Conservation (phyloP, 2,329 filamentous ascomycete species). For the Beauveria sp. region DNA sequence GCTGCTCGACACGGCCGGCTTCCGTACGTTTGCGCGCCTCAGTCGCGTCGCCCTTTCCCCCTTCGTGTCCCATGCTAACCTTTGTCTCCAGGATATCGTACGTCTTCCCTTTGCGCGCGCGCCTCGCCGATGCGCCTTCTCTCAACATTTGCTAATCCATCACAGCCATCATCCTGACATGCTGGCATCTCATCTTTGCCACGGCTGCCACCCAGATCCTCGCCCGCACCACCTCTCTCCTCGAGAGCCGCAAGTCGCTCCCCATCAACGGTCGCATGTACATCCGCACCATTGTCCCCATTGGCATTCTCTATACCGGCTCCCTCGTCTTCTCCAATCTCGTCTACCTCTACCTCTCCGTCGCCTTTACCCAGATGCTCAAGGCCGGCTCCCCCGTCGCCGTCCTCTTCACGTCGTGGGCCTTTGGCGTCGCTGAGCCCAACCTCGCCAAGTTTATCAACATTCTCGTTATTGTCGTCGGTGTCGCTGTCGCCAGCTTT, state of each 20-base stretch:
- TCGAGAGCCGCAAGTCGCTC: constrained; percentile 55
- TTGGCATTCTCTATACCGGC: constrained; percentile 57
- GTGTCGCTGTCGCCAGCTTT: constrained; percentile 43
- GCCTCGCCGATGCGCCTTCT: background rate
- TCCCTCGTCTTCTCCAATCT: constrained; percentile 61
- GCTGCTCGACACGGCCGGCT: constrained; percentile 67
- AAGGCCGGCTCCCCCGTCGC: constrained; percentile 61
- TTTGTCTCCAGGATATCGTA: constrained; percentile 26
- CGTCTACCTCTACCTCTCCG: constrained; percentile 59
- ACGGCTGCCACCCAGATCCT: constrained; percentile 59
- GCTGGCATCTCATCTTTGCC: constrained; percentile 62
- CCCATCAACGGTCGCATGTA: constrained; percentile 55
- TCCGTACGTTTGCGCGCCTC: constrained; percentile 48
- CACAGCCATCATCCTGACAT: constrained; percentile 51
- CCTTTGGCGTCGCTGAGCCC: constrained; percentile 43
- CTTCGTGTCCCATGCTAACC: constrained; percentile 17
- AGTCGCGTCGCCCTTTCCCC: background rate
- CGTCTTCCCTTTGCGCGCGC: constrained; percentile 11
- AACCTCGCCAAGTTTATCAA: constrained; percentile 37
- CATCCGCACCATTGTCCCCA: constrained; percentile 56
- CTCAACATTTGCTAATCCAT: constrained; percentile 1
- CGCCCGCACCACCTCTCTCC: constrained; percentile 53
- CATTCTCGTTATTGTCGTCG: constrained; percentile 43
- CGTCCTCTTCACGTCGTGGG: constrained; percentile 59
- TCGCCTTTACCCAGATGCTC: constrained; percentile 65